phyloP scores from a whole-genome alignment of 345 rosid genomes.

The Eucalyptus tenuipes region DNA sequence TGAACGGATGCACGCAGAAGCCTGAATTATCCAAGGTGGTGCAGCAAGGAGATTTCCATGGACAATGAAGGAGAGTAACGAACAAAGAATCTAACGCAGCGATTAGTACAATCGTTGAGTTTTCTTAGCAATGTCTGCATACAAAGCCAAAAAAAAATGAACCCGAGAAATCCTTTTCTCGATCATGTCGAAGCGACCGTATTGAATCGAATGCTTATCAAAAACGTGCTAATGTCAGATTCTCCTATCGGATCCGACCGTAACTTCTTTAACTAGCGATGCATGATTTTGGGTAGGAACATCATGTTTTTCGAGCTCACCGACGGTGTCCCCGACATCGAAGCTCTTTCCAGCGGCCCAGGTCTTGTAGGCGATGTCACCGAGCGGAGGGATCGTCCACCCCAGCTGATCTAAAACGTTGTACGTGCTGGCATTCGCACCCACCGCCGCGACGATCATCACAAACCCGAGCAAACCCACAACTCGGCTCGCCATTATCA shows the following conservation, averaged over 20 bases:
- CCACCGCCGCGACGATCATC: neutral
- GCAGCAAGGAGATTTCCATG: neutral
- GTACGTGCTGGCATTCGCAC: neutral
- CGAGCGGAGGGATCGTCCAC: conserved; percentile 4
- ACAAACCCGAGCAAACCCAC: neutral
- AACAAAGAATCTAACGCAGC: neutral
- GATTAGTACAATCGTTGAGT: neutral
- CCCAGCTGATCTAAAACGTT: neutral
- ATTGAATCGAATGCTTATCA: neutral
- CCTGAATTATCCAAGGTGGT: neutral
- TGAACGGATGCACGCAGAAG: neutral
- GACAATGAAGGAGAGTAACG: neutral
- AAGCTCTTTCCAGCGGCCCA: neutral
- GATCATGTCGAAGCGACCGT: neutral
- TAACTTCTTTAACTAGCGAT: neutral
- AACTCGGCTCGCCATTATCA: neutral
- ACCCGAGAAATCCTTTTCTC: neutral
- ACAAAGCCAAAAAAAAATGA: neutral
- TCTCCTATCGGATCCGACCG: neutral
- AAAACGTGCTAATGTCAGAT: neutral
- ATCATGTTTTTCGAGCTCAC: neutral
- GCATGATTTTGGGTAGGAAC: neutral
- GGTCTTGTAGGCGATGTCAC: neutral
- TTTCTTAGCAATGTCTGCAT: neutral
- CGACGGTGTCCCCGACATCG: neutral